phyloP scores from a whole-genome alignment of 192 early-diverging fungal genomes.

The Coemansia sp. region DNA sequence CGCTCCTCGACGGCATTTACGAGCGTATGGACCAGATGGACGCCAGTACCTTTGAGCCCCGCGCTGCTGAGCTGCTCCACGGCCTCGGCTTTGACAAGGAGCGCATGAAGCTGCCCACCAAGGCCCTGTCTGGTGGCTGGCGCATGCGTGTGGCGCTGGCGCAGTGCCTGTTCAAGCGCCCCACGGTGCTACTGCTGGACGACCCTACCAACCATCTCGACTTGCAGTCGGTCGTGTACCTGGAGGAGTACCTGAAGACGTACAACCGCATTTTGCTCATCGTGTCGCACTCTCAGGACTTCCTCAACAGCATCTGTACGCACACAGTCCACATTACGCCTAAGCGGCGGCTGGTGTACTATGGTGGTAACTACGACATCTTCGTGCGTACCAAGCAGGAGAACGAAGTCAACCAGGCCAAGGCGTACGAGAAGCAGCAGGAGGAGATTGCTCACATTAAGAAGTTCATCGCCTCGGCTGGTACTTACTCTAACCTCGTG shows the following conservation, averaged over 20 bases:
- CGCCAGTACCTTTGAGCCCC: conserved; percentile 88
- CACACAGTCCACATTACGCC: conserved; percentile 92
- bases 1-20: conserved; percentile 88
- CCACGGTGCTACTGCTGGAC: conserved; percentile 88
- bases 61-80: conserved; percentile 85
- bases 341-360: conserved; percentile 90
- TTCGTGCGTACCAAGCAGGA: conserved; percentile 95
- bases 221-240: conserved; percentile 85
- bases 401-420: conserved; percentile 97
- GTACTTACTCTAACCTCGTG: conserved; percentile 99
- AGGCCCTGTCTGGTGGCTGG: conserved; percentile 99
- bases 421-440: conserved; percentile 99
- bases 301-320: conserved; percentile 92
- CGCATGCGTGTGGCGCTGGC: conserved; percentile 98
- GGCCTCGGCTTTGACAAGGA: conserved; percentile 91
- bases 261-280: conserved; percentile 85
- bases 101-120: conserved; percentile 90
- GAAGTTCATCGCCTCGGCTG: conserved; percentile 97
- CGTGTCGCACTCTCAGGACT: conserved; percentile 95
- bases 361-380: conserved; percentile 96
- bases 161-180: conserved; percentile 90
- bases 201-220: conserved; percentile 94
- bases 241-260: conserved; percentile 75
- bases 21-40: conserved; percentile 96
- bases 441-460: conserved; percentile 99